phyloP scores from a whole-genome alignment of 2,329 filamentous ascomycete genomes.

The Aspergillus sp. region DNA sequence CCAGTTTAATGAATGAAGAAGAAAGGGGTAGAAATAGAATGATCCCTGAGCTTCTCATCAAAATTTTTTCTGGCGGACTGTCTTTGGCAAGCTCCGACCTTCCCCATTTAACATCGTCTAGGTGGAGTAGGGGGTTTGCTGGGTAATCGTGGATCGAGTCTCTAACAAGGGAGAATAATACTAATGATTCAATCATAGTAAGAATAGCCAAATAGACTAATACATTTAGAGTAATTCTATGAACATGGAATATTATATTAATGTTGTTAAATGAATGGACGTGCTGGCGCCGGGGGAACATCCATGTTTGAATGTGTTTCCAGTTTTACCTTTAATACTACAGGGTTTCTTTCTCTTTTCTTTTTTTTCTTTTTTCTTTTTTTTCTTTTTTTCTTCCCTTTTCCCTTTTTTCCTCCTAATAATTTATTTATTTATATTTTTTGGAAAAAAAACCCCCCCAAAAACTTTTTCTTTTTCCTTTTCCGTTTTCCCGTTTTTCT shows the following conservation, averaged over 20 bases:
- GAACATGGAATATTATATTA: not conserved
- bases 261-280: not conserved
- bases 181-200: not conserved
- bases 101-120: constrained; percentile 27
- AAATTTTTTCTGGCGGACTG: constrained; percentile 19
- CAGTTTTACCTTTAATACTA: constrained; percentile 3
- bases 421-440: not conserved
- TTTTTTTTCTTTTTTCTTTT: not conserved
- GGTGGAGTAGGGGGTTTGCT: constrained; percentile 26
- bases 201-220: not conserved
- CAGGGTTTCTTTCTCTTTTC: not conserved
- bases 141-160: constrained; percentile 27
- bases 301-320: constrained; percentile 8
- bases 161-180: constrained; percentile 17
- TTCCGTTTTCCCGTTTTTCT: no score
- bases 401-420: not conserved
- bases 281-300: constrained; percentile 10
- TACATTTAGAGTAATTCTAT: not conserved
- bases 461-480: not conserved
- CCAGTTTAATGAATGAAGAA: constrained; percentile 13
- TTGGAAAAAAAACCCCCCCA: no score
- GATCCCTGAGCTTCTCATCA: constrained; percentile 1
- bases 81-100: constrained; percentile 23
- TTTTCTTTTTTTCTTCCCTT: not conserved
- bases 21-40: constrained; percentile 16